Evolutionary conservation across 2,329 filamentous ascomycete genomes (phyloP).

Genomic region (Calycina herbarum): DNA sequence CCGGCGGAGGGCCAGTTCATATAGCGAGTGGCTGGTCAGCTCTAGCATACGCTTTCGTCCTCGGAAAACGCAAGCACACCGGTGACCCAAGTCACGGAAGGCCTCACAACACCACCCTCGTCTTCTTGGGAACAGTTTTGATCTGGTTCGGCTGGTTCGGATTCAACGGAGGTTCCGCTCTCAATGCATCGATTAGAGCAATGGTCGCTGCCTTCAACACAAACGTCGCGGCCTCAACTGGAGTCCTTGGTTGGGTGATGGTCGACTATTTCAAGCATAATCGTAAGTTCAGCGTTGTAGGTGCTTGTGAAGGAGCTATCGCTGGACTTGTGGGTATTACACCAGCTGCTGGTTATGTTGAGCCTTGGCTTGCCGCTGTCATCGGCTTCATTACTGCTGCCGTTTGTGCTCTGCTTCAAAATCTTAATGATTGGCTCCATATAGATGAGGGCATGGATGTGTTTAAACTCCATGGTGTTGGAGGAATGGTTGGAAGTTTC

Average conservation of each 20-base stretch:
- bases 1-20: conserved; percentile 58
- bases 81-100: conserved; percentile 52
- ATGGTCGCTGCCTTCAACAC: conserved; percentile 60
- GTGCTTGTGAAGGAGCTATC: conserved; percentile 55
- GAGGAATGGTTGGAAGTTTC: conserved; percentile 57
- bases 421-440: conserved; percentile 51
- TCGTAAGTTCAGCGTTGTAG: conserved; percentile 51
- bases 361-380: conserved; percentile 51
- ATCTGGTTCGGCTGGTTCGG: conserved; percentile 65
- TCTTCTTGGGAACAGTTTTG: conserved; percentile 63
- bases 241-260: conserved; percentile 53
- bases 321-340: conserved; percentile 59
- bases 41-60: conserved; percentile 62
- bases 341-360: conserved; percentile 56
- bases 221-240: conserved; percentile 56
- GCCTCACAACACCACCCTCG: conserved; percentile 62
- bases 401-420: conserved; percentile 48
- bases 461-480: conserved; percentile 59
- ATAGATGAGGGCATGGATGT: conserved; percentile 61
- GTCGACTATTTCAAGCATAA: conserved; percentile 51
- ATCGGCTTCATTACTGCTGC: conserved; percentile 53
- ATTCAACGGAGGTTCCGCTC: conserved; percentile 52
- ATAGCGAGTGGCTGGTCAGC: conserved; percentile 63
- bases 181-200: conserved; percentile 52
- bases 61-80: conserved; percentile 56